Percentiles rank a stretch among this genome's conserved stretches.
These are phyloP conservation scores for Pseudogymnoascus sp. DNA, from an alignment of 2,329 filamentous ascomycete species.

Conservation along the genomic window DNA sequence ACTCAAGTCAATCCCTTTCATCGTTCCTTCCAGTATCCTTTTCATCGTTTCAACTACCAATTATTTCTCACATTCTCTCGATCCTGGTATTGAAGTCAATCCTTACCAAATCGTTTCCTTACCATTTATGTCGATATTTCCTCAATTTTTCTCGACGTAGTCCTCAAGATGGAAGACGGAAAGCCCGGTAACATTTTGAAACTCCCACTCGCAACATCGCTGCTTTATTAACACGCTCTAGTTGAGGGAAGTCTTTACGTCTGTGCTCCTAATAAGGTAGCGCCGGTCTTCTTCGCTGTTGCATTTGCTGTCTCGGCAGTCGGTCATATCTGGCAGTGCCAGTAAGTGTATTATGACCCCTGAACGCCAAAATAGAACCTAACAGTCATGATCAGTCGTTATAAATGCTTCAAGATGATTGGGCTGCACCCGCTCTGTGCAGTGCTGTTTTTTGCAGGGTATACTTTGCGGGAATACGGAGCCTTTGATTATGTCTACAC, in stretches of 20 bases:
- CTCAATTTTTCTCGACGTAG: neutral
- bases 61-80: neutral
- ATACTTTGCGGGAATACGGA: conserved; percentile 44
- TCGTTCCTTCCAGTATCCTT: neutral
- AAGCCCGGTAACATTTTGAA: neutral
- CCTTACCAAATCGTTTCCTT: neutral
- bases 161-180: conserved; percentile 10
- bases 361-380: conserved; percentile 12
- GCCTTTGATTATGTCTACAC: conserved; percentile 40
- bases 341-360: conserved; percentile 34
- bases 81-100: neutral
- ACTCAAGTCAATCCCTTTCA: neutral
- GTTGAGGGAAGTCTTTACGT: conserved; percentile 30
- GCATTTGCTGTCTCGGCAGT: conserved; percentile 37
- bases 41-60: neutral
- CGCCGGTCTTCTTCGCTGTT: conserved; percentile 44
- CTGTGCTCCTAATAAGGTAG: conserved; percentile 45
- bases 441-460: conserved; percentile 48
- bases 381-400: conserved; percentile 33
- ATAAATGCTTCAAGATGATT: conserved; percentile 48
- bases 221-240: neutral
- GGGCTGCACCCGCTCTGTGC: conserved; percentile 46
- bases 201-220: neutral
- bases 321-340: conserved; percentile 45
- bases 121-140: neutral